Conservation (phyloP, 2,329 filamentous ascomycete genomes). For the Daldinia sp. region DNA sequence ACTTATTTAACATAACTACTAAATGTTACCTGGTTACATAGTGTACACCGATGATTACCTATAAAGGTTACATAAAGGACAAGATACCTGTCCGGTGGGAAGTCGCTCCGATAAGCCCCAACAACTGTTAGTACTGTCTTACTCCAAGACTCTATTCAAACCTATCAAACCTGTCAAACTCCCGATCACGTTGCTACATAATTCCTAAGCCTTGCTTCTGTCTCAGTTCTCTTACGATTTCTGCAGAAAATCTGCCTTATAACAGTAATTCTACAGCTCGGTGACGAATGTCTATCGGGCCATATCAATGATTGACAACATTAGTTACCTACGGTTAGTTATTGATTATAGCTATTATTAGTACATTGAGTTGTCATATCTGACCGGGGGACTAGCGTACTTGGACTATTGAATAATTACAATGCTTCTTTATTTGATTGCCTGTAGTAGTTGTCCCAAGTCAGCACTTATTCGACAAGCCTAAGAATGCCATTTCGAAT, state of each 20-base stretch:
- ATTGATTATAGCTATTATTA: slow-evolving; percentile 25
- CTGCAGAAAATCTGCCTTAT: slow-evolving; percentile 36
- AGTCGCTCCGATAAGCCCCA: slow-evolving; percentile 22
- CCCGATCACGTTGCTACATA: slow-evolving; percentile 8
- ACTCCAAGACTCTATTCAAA: slow-evolving; percentile 28
- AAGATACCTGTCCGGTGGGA: slow-evolving; percentile 1
- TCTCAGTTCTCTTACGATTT: slow-evolving; percentile 35
- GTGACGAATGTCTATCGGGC: slow-evolving; percentile 5
- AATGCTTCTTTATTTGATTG: slow-evolving; percentile 2
- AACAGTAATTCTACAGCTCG: neutral
- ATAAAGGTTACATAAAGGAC: no score
- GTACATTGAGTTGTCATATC: slow-evolving; percentile 16
- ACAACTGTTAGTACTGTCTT: slow-evolving; percentile 31
- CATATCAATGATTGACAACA: slow-evolving; percentile 15
- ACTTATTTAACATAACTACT: neutral
- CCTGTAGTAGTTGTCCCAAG: neutral
- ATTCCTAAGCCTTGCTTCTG: slow-evolving; percentile 27
- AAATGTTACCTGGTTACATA: neutral
- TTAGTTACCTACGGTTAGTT: no score
- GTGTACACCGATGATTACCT: no score
- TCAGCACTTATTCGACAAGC: no score
- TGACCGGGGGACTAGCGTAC: neutral
- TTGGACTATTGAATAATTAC: slow-evolving; percentile 3
- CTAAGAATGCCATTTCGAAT: slow-evolving; percentile 9
- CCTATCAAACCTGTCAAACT: slow-evolving; percentile 36